Evolutionary conservation across 1,139 yeast species (phyloP), one percentile per base, ranked within the genome.

Genomic region (Hyphopichia fennica): DNA sequence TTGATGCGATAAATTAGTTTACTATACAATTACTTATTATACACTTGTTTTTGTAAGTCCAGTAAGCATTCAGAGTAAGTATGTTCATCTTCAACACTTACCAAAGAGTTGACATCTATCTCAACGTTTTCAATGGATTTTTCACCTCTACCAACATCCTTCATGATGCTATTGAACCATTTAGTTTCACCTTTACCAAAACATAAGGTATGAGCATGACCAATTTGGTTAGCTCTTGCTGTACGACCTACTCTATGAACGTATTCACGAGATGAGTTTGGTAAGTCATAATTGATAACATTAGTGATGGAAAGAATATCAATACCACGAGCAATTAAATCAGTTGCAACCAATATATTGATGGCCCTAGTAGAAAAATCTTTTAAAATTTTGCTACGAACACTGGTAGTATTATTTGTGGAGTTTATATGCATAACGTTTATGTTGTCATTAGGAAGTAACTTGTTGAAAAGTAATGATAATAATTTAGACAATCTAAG

Each of bases 171-270:
- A 50, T 72, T 70, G 53, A 80, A 80, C 83, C 90, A 87, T 52
- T 75, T 81, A 42, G 68, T 69, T 52, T 90, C 97, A 42, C 90
- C 91, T 45, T 78, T 81, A 23, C 96, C 96, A 45, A 83, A 75
- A 18, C 83, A 72, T 34, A 90, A 60, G 43, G 79, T 84, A 56
- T 81, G 78, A 0, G 96, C 96, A 40, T 72, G 69, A 56, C 99
- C 99, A 0, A 53, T 39, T 38, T 83, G 78, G 42, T 86, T 84
- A 1, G 98, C 99, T 65, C 99, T 81, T 1, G 98, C 98, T 0
- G 98, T 91, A 69, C 99, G 82, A 35, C 99, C 99, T 29, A 91
- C 93, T 52, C 99, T 77, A 62, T 93, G 99, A 27, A 93, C 88
- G 54, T 93, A 95, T 56, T 93, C 99, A 50, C 95, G 83, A 0